Evolutionary conservation across 352 stramenopile species (phyloP).

Genomic region (Pythium myriotylum): DNA sequence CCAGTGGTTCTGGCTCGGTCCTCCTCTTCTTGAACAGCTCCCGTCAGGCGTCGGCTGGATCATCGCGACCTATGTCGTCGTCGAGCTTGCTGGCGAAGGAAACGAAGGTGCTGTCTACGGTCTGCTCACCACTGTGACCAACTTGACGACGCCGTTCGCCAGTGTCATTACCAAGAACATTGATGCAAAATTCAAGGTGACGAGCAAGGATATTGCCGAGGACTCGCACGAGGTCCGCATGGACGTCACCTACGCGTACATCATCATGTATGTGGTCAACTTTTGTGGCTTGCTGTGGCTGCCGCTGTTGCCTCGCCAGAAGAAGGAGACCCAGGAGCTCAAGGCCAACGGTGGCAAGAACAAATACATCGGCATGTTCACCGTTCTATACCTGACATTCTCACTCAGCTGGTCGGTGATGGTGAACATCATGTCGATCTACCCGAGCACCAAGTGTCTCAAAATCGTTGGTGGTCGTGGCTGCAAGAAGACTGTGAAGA

Average conservation of each 20-base stretch:
- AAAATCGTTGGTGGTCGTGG: neutral
- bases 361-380: slow-evolving; percentile 9
- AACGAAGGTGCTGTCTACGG: slow-evolving; percentile 57
- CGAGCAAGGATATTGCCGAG: slow-evolving; percentile 33
- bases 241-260: slow-evolving; percentile 43
- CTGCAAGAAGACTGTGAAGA: too few species aligned
- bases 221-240: slow-evolving; percentile 36
- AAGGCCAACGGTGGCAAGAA: slow-evolving; percentile 16
- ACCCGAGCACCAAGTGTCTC: neutral
- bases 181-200: slow-evolving; percentile 36
- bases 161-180: slow-evolving; percentile 35
- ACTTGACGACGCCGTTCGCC: slow-evolving; percentile 41
- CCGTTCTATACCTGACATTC: slow-evolving; percentile 12
- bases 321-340: slow-evolving; percentile 26
- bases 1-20: slow-evolving; percentile 8
- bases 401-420: slow-evolving; percentile 7
- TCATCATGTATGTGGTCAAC: slow-evolving; percentile 47
- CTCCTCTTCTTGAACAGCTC: slow-evolving; percentile 37
- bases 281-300: slow-evolving; percentile 41
- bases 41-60: slow-evolving; percentile 41
- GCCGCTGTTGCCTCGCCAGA: slow-evolving; percentile 30
- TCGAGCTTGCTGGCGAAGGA: slow-evolving; percentile 42
- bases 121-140: slow-evolving; percentile 45
- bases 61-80: slow-evolving; percentile 33
- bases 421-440: slow-evolving; percentile 22